Percentiles rank a stretch among this genome's conserved stretches.
Conservation (phyloP, 257 asterid genomes). For the Leonotis leonurus region DNA sequence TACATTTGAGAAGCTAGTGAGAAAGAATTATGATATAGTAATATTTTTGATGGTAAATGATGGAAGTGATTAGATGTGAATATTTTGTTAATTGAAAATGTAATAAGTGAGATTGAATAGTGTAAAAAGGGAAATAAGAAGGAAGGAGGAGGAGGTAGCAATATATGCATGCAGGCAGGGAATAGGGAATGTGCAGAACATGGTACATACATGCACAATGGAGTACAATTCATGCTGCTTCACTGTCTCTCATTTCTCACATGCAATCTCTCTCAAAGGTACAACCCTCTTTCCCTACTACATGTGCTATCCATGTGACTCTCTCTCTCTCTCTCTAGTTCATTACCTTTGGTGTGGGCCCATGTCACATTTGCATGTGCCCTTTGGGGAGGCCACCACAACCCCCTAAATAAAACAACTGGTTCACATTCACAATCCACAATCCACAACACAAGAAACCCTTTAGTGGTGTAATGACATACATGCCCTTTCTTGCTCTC, state of each 20-base stretch:
- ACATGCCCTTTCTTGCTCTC: constrained; percentile 2
- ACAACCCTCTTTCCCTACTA: constrained; percentile 20
- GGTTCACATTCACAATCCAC: no score
- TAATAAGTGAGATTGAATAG: no score
- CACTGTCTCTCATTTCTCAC: constrained; percentile 71
- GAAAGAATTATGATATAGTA: no score
- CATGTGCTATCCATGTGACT: constrained; percentile 84
- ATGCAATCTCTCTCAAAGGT: constrained; percentile 32
- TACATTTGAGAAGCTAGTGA: no score
- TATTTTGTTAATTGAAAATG: no score
- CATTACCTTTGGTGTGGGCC: constrained; percentile 45
- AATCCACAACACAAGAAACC: no score
- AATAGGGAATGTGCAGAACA: constrained; percentile 99
- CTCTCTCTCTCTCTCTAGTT: neutral
- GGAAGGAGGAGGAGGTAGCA: constrained; percentile 27
- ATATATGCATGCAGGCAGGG: no score
- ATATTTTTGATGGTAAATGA: no score
- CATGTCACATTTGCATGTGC: constrained; percentile 71
- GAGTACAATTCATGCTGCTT: constrained; percentile 80
- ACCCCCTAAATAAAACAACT: constrained; percentile 17
- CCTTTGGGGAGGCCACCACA: constrained; percentile 46
- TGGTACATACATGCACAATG: no score
- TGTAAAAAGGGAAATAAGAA: neutral
- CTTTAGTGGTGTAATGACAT: neutral
- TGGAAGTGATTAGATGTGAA: no score